Evolutionary conservation across 306 rosid species (phyloP).

Genomic region (Trifolium fragiferum): DNA sequence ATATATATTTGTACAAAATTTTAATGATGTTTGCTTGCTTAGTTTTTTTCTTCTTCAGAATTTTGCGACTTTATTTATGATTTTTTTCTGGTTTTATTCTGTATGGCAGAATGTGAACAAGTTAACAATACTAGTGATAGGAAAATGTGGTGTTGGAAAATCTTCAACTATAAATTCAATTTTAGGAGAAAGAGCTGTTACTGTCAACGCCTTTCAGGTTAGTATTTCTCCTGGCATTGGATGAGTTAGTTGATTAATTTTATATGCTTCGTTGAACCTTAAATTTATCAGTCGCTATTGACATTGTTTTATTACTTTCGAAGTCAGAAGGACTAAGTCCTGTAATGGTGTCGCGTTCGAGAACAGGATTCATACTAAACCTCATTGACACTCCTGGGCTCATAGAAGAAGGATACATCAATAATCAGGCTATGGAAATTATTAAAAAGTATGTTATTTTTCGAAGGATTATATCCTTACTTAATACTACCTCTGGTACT

Average conservation of each 20-base stretch:
- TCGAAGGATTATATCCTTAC: neutral
- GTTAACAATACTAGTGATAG: no score
- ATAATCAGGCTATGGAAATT: constrained; percentile 67
- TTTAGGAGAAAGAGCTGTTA: constrained; percentile 82
- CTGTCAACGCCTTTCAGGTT: constrained; percentile 87
- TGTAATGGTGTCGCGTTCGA: constrained; percentile 74
- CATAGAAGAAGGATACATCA: constrained; percentile 82
- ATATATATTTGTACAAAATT: no score
- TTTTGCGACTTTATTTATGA: neutral
- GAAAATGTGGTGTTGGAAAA: no score
- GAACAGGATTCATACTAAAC: constrained; percentile 84
- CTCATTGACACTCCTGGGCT: constrained; percentile 91
- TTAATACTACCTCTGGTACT: no score
- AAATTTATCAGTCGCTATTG: no score
- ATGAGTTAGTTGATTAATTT: neutral
- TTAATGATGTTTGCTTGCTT: no score
- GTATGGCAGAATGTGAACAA: no score
- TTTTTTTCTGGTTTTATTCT: no score
- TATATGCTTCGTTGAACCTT: no score
- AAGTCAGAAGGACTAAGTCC: constrained; percentile 87
- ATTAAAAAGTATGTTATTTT: constrained; percentile 62
- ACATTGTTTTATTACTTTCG: neutral
- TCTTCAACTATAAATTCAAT: constrained; percentile 91
- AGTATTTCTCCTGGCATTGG: neutral
- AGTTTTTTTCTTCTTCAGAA: no score